Base-by-base conservation (phyloP, 2,329 filamentous ascomycete species). In the Calonectria pseudoturangicola region DNA sequence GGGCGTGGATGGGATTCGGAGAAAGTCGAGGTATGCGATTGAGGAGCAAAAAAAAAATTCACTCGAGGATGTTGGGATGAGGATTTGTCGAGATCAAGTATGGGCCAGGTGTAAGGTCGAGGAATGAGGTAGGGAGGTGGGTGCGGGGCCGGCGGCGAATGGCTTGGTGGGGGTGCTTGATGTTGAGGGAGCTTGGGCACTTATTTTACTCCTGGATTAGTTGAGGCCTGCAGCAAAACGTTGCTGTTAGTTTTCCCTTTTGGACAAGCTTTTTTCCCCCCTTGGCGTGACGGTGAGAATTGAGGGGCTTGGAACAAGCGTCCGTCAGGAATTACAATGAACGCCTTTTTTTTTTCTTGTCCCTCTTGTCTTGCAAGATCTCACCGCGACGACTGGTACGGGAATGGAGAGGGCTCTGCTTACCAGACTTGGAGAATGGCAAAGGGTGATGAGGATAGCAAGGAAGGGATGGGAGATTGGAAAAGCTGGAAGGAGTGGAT, bases 101-200 rank as follows among this genome's bases (percentile, higher is more conserved):
- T 60, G 56, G 68, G 58, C 64, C 58, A 66, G 41, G 66, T 60
- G 54, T 60, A 43, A 68, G 45, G 41, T 50, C 47, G 70, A 45
- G 75, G 71, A 79, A 78, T 77, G 74, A 72, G 70, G 67, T 73
- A 74, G 71, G 62, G 73, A 66, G 74, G 71, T 68, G 65, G 64
- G 67, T 73, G 73, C 69, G 74, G 69, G 76, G 75, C 54, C 71
- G 76, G 70, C 76, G 76, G 72, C 73, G 76, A 77, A 68, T 60
- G 30, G 77, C 41, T 69, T 69, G 66, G 66, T 69, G 66, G 66
- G 66, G 56, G 50, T 69, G 66, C 45, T 54, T 69, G 66, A 63
- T 48, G 36, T 51, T 67, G 41, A 62, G 56, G 56, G 43, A 60
- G 54, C 56, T 47, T 33, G 58, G 66, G 66, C 18, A 13, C 25